A percentile compares a stretch with the other conserved stretches of the same genome.
phyloP scores from a whole-genome alignment of 2,329 filamentous ascomycete genomes.

The Paraphoma sp. region DNA sequence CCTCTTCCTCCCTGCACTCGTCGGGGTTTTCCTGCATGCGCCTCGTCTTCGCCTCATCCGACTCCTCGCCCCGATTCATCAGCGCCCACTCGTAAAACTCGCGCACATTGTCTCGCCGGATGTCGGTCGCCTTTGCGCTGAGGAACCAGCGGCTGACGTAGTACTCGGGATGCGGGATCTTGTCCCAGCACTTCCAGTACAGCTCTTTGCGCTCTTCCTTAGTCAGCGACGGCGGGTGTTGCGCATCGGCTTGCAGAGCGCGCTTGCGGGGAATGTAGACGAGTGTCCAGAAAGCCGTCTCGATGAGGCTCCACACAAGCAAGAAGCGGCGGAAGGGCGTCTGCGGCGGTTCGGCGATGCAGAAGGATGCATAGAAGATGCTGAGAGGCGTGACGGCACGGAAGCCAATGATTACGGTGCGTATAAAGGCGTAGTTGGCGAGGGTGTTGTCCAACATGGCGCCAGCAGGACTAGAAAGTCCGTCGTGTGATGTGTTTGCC shows the following conservation, averaged over 20 bases:
- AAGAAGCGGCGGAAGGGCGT: constrained; percentile 41
- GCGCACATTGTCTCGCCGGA: constrained; percentile 70
- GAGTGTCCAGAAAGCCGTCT: constrained; percentile 62
- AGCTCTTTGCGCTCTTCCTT: constrained; percentile 60
- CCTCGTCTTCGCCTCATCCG: constrained; percentile 27
- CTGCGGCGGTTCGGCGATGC: constrained; percentile 43
- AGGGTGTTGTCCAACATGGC: constrained; percentile 51
- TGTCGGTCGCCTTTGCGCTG: constrained; percentile 63
- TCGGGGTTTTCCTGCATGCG: constrained; percentile 20
- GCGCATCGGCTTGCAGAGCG: constrained; percentile 60
- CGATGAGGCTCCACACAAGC: constrained; percentile 56
- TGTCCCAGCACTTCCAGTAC: constrained; percentile 63
- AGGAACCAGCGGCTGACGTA: constrained; percentile 72
- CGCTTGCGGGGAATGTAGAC: constrained; percentile 60
- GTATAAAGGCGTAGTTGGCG: constrained; percentile 54
- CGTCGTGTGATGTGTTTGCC: neutral
- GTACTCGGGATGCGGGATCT: constrained; percentile 60
- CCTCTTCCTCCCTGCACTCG: constrained; percentile 45
- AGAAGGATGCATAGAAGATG: constrained; percentile 53
- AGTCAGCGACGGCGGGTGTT: constrained; percentile 57
- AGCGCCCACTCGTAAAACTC: constrained; percentile 75
- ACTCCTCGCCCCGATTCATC: constrained; percentile 59
- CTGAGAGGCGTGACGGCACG: constrained; percentile 59
- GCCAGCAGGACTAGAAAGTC: neutral
- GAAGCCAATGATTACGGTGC: constrained; percentile 55